A percentile compares a stretch with the other conserved stretches of the same genome.
Conservation (phyloP, 768 basidiomycete species). For the Macrolepiota dolichaula region DNA sequence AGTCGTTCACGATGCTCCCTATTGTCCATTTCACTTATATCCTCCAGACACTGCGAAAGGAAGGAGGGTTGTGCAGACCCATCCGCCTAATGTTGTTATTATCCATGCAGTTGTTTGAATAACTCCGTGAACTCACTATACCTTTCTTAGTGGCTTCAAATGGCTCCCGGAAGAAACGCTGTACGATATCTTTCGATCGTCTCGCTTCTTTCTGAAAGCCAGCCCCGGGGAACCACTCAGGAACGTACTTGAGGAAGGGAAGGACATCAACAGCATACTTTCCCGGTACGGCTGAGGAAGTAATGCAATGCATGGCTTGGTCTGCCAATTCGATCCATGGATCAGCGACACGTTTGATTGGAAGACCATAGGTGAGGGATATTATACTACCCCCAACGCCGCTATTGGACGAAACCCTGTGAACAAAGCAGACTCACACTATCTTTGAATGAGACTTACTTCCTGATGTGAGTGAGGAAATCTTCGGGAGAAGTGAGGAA, state of each 20-base stretch:
- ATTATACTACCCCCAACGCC: conserved; percentile 10
- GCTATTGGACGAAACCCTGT: not conserved
- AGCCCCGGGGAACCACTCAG: conserved; percentile 54
- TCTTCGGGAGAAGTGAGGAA: conserved; percentile 3
- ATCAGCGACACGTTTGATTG: conserved; percentile 18
- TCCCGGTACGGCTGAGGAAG: conserved; percentile 9
- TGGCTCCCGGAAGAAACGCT: conserved; percentile 30
- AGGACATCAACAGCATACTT: conserved; percentile 37
- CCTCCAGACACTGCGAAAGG: conserved; percentile 3
- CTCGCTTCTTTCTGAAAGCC: conserved; percentile 46
- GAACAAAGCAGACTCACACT: not conserved
- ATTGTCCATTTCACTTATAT: not conserved
- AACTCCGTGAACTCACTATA: conserved; percentile 11
- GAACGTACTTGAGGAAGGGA: conserved; percentile 34
- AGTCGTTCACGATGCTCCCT: not conserved
- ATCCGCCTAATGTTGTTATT: not conserved
- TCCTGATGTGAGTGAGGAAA: conserved; percentile 2
- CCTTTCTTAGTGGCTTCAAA: conserved; percentile 19
- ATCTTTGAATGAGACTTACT: conserved; percentile 1
- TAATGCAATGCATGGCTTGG: conserved; percentile 19
- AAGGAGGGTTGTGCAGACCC: not conserved
- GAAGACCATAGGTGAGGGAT: conserved; percentile 11
- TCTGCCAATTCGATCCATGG: conserved; percentile 26
- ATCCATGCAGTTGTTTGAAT: not conserved
- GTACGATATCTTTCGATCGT: conserved; percentile 31